Percentiles rank a stretch among this genome's conserved stretches.
These are phyloP conservation scores for Diplodia seriata DNA, from an alignment of 2,329 filamentous ascomycete species.

Conservation along the genomic window DNA sequence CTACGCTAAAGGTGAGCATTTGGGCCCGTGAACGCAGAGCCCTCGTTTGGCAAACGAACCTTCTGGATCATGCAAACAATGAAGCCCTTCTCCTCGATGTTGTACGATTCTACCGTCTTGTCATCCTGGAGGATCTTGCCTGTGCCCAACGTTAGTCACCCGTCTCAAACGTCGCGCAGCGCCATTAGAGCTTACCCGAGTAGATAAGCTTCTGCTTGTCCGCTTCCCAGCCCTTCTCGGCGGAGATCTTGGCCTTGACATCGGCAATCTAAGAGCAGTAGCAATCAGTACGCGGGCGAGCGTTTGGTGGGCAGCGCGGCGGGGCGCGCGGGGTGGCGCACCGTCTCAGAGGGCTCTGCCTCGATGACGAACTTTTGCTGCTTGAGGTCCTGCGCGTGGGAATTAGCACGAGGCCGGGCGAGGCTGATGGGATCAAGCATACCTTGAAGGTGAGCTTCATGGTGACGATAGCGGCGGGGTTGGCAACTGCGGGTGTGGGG, in stretches of 20 bases:
- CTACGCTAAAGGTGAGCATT: slow-evolving; percentile 53
- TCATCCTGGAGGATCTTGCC: slow-evolving; percentile 99
- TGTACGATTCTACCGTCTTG: slow-evolving; percentile 94
- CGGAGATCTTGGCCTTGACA: slow-evolving; percentile 90
- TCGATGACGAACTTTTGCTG: slow-evolving; percentile 98
- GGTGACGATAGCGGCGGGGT: slow-evolving; percentile 39
- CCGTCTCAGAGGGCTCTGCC: slow-evolving; percentile 88
- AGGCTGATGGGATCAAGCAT: slow-evolving; percentile 34
- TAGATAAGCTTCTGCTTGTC: slow-evolving; percentile 96
- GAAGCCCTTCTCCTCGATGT: slow-evolving; percentile 99
- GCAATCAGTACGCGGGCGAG: slow-evolving; percentile 35
- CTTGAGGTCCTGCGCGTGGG: slow-evolving; percentile 81
- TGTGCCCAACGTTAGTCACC: slow-evolving; percentile 50
- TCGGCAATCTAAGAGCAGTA: slow-evolving; percentile 71
- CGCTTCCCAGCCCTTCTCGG: slow-evolving; percentile 93
- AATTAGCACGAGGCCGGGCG: slow-evolving; percentile 19
- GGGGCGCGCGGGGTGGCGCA: slow-evolving; percentile 55
- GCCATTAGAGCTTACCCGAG: slow-evolving; percentile 68
- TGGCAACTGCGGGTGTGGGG: slow-evolving; percentile 30
- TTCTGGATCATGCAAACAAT: slow-evolving; percentile 99
- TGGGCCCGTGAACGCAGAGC: not conserved
- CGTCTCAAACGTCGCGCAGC: not conserved
- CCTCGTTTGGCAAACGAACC: slow-evolving; percentile 60
- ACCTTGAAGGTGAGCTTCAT: slow-evolving; percentile 79
- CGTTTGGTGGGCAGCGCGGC: slow-evolving; percentile 23